Conservation (phyloP, 192 early-diverging fungal species). For the Oehlia diaphana region DNA sequence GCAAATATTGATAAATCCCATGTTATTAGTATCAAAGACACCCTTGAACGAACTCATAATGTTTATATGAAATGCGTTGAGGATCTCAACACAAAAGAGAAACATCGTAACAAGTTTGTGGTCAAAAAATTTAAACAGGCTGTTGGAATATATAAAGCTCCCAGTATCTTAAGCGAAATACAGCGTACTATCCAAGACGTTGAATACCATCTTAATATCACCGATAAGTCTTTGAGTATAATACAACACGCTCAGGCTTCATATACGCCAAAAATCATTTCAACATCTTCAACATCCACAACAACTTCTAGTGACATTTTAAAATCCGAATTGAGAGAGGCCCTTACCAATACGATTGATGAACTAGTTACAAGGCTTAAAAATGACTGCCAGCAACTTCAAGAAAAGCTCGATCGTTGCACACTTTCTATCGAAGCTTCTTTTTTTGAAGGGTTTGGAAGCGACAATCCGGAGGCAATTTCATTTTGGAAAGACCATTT, state of each 20-base stretch:
- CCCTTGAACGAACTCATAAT: neutral
- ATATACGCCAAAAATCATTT: neutral
- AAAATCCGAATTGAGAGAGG: constrained; percentile 7
- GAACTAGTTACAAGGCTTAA: constrained; percentile 20
- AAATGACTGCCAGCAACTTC: constrained; percentile 12
- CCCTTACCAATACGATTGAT: constrained; percentile 13
- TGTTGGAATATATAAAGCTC: constrained; percentile 13
- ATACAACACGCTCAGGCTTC: neutral
- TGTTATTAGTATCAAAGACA: constrained; percentile 9
- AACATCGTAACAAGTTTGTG: neutral
- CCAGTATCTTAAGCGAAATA: neutral
- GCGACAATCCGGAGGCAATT: constrained; percentile 23
- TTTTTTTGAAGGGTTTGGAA: neutral
- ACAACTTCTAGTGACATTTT: neutral
- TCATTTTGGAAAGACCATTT: constrained; percentile 23
- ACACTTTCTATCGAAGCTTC: constrained; percentile 8
- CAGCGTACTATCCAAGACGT: neutral
- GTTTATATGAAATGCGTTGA: constrained; percentile 1
- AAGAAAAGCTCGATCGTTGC: constrained; percentile 25
- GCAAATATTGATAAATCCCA: neutral
- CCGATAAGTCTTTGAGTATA: neutral
- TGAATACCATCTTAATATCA: neutral
- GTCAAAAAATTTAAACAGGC: neutral
- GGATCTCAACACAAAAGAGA: neutral
- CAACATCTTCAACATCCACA: neutral